phyloP scores from a whole-genome alignment of 2,329 filamentous ascomycete genomes.

The Xylariaceae sp. region DNA sequence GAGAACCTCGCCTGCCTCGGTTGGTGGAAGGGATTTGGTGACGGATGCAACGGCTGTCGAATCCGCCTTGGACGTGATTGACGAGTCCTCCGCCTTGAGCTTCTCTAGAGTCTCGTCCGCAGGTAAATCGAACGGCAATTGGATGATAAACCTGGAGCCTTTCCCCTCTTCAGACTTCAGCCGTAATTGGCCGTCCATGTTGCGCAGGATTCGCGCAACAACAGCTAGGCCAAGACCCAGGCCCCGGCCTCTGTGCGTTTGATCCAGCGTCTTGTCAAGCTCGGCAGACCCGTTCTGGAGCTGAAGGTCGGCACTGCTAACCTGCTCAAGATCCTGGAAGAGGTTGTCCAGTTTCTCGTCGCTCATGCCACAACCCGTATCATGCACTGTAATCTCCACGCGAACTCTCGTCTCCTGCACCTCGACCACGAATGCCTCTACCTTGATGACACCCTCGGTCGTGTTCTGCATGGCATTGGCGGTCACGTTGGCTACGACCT shows the following conservation, averaged over 20 bases:
- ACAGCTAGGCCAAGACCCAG: constrained; percentile 81
- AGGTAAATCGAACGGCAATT: constrained; percentile 68
- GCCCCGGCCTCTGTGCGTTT: constrained; percentile 37
- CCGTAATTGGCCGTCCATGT: constrained; percentile 83
- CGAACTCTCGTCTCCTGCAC: constrained; percentile 49
- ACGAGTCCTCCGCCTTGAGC: constrained; percentile 11
- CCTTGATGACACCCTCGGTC: constrained; percentile 56
- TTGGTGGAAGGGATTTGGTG: constrained; percentile 26
- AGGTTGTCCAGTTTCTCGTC: constrained; percentile 44
- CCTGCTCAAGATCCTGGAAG: constrained; percentile 55
- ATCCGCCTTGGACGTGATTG: constrained; percentile 16
- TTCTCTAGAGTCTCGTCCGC: constrained; percentile 34
- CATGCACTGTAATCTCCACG: constrained; percentile 69
- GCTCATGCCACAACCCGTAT: constrained; percentile 71
- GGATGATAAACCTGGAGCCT: constrained; percentile 76
- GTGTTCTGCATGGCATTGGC: constrained; percentile 85
- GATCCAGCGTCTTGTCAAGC: constrained; percentile 26
- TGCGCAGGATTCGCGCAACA: constrained; percentile 80
- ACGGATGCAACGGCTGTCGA: constrained; percentile 29
- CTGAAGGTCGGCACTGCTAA: constrained; percentile 41
- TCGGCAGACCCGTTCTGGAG: constrained; percentile 24
- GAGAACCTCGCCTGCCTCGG: constrained; percentile 50
- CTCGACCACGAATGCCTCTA: constrained; percentile 63
- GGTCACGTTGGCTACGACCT: constrained; percentile 75
- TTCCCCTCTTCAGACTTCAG: constrained; percentile 78